Percentiles rank a stretch among this genome's conserved stretches.
Conservation (phyloP, 257 asterid species). For the Forsythia viridissima region DNA sequence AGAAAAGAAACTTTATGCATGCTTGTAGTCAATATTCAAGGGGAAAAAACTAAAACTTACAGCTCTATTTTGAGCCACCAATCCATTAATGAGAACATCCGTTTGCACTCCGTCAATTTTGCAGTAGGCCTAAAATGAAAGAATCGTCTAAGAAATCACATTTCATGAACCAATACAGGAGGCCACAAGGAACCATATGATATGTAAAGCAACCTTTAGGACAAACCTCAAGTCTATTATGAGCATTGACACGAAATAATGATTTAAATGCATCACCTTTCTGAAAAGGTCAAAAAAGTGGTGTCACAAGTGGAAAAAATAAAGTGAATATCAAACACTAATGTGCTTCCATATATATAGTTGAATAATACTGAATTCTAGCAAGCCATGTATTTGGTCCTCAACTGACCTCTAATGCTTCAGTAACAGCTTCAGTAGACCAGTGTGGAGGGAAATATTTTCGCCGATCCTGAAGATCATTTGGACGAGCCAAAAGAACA, state of each 20-base stretch:
- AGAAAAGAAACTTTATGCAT: neutral
- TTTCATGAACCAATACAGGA: neutral
- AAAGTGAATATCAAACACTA: neutral
- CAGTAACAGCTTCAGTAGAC: slow-evolving; percentile 34
- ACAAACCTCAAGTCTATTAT: slow-evolving; percentile 81
- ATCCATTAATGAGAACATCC: slow-evolving; percentile 68
- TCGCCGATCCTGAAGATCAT: neutral
- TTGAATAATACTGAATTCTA: neutral
- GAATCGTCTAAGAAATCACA: slow-evolving; percentile 11
- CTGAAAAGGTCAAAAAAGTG: slow-evolving; percentile 42
- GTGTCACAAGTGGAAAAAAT: slow-evolving; percentile 9
- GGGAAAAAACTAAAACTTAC: slow-evolving; percentile 42
- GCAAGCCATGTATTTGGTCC: neutral
- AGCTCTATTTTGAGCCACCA: slow-evolving; percentile 82
- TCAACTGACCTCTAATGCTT: slow-evolving; percentile 39
- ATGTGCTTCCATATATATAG: slow-evolving; percentile 7
- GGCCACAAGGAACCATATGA: slow-evolving; percentile 2
- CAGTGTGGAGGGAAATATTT: slow-evolving; percentile 39
- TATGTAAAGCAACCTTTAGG: neutral
- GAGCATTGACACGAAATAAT: slow-evolving; percentile 75
- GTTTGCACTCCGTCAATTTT: slow-evolving; percentile 75
- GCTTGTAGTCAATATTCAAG: slow-evolving; percentile 12
- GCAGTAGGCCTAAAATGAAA: slow-evolving; percentile 75
- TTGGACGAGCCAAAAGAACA: neutral
- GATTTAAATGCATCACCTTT: slow-evolving; percentile 65